These are phyloP conservation scores for Byssothecium circinans DNA, from an alignment of 2,329 filamentous ascomycete species.

Conservation along the genomic window DNA sequence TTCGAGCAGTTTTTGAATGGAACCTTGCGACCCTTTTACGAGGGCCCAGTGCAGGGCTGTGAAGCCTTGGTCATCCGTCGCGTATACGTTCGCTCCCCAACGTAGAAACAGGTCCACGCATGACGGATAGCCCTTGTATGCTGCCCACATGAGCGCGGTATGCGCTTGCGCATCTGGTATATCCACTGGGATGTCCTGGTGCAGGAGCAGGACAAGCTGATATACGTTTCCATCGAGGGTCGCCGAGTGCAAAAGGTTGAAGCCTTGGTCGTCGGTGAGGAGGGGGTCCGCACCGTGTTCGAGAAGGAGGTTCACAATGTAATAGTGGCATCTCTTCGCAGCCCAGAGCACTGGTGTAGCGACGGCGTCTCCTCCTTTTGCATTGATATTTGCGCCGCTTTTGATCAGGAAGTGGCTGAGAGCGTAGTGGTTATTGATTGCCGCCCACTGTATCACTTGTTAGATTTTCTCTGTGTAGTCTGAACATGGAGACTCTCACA, in stretches of 20 bases:
- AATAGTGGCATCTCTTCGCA: slow-evolving; percentile 94
- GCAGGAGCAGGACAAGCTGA: slow-evolving; percentile 82
- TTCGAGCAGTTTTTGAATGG: slow-evolving; percentile 91
- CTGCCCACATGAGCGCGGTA: slow-evolving; percentile 97
- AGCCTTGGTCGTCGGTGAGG: slow-evolving; percentile 90
- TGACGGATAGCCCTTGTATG: slow-evolving; percentile 92
- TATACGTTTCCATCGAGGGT: slow-evolving; percentile 97
- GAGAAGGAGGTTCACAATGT: slow-evolving; percentile 89
- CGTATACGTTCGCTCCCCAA: slow-evolving; percentile 94
- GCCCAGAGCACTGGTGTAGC: slow-evolving; percentile 97
- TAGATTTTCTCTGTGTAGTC: slow-evolving; percentile 1
- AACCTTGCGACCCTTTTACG: slow-evolving; percentile 86
- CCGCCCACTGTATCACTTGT: slow-evolving; percentile 73
- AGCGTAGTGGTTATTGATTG: slow-evolving; percentile 97
- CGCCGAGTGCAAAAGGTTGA: slow-evolving; percentile 95
- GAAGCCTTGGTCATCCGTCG: slow-evolving; percentile 87
- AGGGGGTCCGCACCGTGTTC: slow-evolving; percentile 90
- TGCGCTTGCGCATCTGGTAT: slow-evolving; percentile 87
- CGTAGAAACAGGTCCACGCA: slow-evolving; percentile 90
- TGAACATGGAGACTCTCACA: slow-evolving; percentile 55
- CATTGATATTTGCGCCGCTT: slow-evolving; percentile 85
- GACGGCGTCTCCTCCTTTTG: slow-evolving; percentile 90
- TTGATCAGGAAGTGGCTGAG: slow-evolving; percentile 95
- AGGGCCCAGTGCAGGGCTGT: slow-evolving; percentile 95
- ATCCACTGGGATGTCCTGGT: slow-evolving; percentile 94